Percentiles rank a stretch among this genome's conserved stretches.
Conservation (phyloP, 306 rosid genomes). For the Malus sylvestris region DNA sequence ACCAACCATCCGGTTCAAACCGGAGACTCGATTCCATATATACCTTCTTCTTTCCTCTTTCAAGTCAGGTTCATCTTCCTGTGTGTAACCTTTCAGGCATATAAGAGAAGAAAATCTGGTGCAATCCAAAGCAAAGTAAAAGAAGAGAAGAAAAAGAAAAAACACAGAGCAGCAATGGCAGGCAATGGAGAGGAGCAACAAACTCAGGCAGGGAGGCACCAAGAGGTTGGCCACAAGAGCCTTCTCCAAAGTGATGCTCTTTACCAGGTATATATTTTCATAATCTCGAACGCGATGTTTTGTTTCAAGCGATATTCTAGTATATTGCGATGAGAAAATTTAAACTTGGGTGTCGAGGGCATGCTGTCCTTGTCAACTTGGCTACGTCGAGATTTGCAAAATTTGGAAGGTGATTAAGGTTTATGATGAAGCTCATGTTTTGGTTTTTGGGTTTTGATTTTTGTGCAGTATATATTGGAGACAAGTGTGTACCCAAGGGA, state of each 20-base stretch:
- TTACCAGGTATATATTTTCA: constrained; percentile 48
- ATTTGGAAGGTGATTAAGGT: not conserved
- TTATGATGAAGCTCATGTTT: not conserved
- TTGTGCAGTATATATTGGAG: constrained; percentile 64
- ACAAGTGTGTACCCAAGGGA: constrained; percentile 92
- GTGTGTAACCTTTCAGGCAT: not conserved
- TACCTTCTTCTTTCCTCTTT: not conserved
- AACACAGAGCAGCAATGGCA: constrained; percentile 43
- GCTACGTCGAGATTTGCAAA: too few species aligned
- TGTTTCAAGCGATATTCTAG: too few species aligned
- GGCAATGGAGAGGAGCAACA: constrained; percentile 44
- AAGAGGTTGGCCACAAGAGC: constrained; percentile 97
- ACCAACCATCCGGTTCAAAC: constrained; percentile 38
- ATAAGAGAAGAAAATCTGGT: not conserved
- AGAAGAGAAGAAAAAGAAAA: not conserved
- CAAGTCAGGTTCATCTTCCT: constrained; percentile 8
- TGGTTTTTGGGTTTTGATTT: constrained; percentile 2
- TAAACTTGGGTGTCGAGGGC: too few species aligned
- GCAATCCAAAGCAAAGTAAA: not conserved
- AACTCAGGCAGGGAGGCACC: constrained; percentile 65
- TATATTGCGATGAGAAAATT: too few species aligned
- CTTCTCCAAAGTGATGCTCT: constrained; percentile 93
- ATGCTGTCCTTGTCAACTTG: too few species aligned
- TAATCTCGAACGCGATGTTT: too few species aligned
- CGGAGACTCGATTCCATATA: constrained; percentile 28